Conservation (phyloP, 345 rosid species). For the Salix koriyanagi region DNA sequence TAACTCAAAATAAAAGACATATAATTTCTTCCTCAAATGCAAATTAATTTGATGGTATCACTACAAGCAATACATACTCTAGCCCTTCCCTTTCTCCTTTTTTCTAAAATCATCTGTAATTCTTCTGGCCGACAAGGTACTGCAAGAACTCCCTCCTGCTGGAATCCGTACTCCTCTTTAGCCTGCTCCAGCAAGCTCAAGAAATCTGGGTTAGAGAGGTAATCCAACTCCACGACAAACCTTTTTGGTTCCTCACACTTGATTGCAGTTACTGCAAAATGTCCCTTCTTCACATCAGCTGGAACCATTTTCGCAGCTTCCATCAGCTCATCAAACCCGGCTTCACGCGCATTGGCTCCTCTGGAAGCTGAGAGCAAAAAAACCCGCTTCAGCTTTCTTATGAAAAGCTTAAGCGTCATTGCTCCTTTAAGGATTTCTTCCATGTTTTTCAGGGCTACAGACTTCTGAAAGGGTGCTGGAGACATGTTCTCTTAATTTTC, state of each 20-base stretch:
- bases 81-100: slow-evolving; percentile 15
- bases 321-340: slow-evolving; percentile 12
- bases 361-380: slow-evolving; percentile 15
- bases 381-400: slow-evolving; percentile 16
- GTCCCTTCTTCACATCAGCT: slow-evolving; percentile 42
- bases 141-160: slow-evolving; percentile 38
- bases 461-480: no score
- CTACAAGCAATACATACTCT: background rate
- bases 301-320: slow-evolving; percentile 23
- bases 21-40: background rate
- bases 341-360: background rate
- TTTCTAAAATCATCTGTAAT: slow-evolving; percentile 34
- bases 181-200: slow-evolving; percentile 44
- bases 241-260: slow-evolving; percentile 44
- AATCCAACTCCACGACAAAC: slow-evolving; percentile 47
- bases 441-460: background rate
- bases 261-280: slow-evolving; percentile 42
- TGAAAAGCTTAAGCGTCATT: slow-evolving; percentile 26
- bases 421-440: slow-evolving; percentile 16
- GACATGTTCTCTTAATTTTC: background rate
- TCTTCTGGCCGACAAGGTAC: slow-evolving; percentile 61
- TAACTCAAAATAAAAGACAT: background rate
- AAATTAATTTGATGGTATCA: background rate
- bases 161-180: slow-evolving; percentile 51
- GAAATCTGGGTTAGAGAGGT: slow-evolving; percentile 44